Conservation (phyloP, 164 flowering plant species). For the Vitis labrusca region DNA sequence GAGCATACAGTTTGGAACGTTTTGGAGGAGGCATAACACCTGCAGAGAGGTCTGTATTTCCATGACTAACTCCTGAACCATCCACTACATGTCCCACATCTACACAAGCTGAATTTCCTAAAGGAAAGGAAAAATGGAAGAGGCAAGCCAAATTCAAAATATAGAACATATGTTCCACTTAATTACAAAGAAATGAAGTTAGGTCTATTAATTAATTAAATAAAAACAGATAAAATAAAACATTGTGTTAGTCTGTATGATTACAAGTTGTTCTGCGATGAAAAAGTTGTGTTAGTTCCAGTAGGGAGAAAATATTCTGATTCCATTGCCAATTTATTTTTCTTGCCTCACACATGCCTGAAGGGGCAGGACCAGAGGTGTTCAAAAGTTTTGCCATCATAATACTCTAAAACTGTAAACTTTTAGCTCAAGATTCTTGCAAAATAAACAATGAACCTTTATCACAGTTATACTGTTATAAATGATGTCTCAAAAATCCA, state of each 20-base stretch:
- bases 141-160: slow-evolving; percentile 8
- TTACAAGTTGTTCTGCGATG: neutral
- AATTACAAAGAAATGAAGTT: neutral
- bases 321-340: neutral
- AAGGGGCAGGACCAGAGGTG: too few relatives aligned
- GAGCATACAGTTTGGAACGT: slow-evolving; percentile 58
- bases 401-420: neutral
- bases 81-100: slow-evolving; percentile 32
- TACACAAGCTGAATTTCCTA: slow-evolving; percentile 33
- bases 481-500: neutral
- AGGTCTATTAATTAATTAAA: neutral
- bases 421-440: neutral
- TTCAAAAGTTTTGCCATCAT: neutral
- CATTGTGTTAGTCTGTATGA: neutral
- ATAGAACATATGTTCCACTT: neutral
- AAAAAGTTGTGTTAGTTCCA: neutral
- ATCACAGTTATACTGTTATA: too few relatives aligned
- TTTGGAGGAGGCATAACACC: slow-evolving; percentile 41
- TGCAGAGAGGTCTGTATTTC: slow-evolving; percentile 30
- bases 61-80: slow-evolving; percentile 39
- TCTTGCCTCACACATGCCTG: neutral
- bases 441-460: too few relatives aligned
- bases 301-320: neutral
- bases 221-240: neutral
- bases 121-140: slow-evolving; percentile 14